A percentile compares a stretch with the other conserved stretches of the same genome.
These are phyloP conservation scores for Cutaneotrichosporon cavernicola DNA, from an alignment of 1,284 basidiomycete genomes.

Conservation along the genomic window DNA sequence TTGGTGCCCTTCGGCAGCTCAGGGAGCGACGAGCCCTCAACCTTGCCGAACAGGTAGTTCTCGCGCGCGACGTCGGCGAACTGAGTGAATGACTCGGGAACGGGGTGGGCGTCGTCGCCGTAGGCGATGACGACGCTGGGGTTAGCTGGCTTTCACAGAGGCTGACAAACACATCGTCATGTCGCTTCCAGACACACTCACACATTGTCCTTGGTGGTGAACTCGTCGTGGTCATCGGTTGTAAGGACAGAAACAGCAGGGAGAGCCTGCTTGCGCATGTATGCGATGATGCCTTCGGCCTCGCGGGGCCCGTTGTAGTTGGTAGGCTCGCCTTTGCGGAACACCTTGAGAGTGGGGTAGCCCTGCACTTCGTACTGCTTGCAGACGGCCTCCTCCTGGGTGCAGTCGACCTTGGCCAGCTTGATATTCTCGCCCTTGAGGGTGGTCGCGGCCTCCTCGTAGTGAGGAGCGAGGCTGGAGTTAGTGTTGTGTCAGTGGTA, in stretches of 20 bases:
- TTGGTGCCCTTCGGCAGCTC: constrained; percentile 67
- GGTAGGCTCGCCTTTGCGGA: constrained; percentile 73
- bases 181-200: constrained; percentile 29
- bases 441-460: constrained; percentile 90
- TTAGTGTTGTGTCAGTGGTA: background rate
- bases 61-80: constrained; percentile 87
- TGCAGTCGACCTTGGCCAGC: constrained; percentile 94
- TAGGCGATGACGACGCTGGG: constrained; percentile 76
- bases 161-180: too few relatives aligned
- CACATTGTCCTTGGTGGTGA: constrained; percentile 85
- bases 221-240: constrained; percentile 72
- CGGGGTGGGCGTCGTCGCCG: constrained; percentile 66
- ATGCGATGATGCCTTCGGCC: constrained; percentile 92
- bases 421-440: constrained; percentile 88
- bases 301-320: constrained; percentile 89
- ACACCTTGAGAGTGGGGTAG: constrained; percentile 68
- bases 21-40: constrained; percentile 68
- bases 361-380: constrained; percentile 79
- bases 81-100: constrained; percentile 70
- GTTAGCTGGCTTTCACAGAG: constrained; percentile 9
- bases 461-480: constrained; percentile 75
- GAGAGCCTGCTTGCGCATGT: constrained; percentile 98
- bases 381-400: constrained; percentile 82
- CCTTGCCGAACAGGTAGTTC: constrained; percentile 85
- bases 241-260: constrained; percentile 88